These are phyloP conservation scores for Lipomyces orientalis DNA, from an alignment of 805 yeast genomes.

Conservation along the genomic window DNA sequence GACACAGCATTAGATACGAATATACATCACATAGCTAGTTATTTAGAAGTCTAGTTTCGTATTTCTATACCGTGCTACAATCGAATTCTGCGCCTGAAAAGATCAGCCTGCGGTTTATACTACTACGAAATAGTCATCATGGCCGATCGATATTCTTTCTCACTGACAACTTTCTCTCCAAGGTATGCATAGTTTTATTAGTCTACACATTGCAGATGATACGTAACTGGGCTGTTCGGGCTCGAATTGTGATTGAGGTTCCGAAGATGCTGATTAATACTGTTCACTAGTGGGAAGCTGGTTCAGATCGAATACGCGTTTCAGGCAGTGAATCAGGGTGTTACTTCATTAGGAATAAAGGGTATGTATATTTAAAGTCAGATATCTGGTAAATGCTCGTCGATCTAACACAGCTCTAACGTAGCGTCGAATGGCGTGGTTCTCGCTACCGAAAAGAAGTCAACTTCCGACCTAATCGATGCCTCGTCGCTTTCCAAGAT, in stretches of 20 bases:
- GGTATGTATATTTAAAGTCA: slow-evolving; percentile 38
- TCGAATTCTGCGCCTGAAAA: not conserved
- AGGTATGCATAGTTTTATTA: slow-evolving; percentile 57
- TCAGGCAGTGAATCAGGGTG: slow-evolving; percentile 97
- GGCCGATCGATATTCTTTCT: slow-evolving; percentile 98
- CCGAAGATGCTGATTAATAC: slow-evolving; percentile 4
- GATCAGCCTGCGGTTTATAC: not conserved
- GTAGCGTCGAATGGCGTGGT: slow-evolving; percentile 93
- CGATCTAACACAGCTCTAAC: not conserved
- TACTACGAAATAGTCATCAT: slow-evolving; percentile 48
- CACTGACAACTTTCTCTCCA: slow-evolving; percentile 96
- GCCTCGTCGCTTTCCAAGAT: slow-evolving; percentile 78
- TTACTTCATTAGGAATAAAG: slow-evolving; percentile 90
- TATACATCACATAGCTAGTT: not conserved
- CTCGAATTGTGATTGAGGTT: not conserved
- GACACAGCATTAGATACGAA: not conserved
- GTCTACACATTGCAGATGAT: not conserved
- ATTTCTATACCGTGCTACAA: not conserved
- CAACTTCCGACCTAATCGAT: slow-evolving; percentile 77
- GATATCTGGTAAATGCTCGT: not conserved
- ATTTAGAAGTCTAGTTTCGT: not conserved
- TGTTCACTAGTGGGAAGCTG: slow-evolving; percentile 76
- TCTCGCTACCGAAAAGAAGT: slow-evolving; percentile 93
- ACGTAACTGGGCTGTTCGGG: not conserved
- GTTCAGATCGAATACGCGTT: slow-evolving; percentile 98